Conservation (phyloP, 2,329 filamentous ascomycete genomes). For the Aureobasidium sp. region DNA sequence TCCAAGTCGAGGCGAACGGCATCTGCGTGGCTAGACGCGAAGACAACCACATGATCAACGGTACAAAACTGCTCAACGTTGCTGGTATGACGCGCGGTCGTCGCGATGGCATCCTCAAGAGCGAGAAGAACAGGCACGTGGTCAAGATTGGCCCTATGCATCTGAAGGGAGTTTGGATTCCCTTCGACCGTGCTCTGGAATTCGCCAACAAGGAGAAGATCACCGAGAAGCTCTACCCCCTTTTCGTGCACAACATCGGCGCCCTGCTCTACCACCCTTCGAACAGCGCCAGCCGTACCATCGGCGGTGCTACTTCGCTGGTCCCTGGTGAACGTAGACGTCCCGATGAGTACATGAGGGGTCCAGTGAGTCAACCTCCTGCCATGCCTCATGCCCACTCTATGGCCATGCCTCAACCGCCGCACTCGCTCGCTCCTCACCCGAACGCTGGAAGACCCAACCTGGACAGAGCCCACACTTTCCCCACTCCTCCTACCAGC, state of each 20-base stretch:
- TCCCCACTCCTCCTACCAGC: slow-evolving; percentile 88
- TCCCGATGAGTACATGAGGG: slow-evolving; percentile 53
- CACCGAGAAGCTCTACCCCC: slow-evolving; percentile 85
- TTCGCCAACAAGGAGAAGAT: slow-evolving; percentile 99
- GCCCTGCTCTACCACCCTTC: slow-evolving; percentile 88
- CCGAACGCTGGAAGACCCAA: slow-evolving; percentile 58
- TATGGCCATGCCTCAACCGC: slow-evolving; percentile 60
- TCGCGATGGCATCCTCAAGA: slow-evolving; percentile 93
- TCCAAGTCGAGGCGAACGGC: slow-evolving; percentile 92
- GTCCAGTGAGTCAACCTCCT: slow-evolving; percentile 53
- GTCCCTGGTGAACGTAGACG: slow-evolving; percentile 74
- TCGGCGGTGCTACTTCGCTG: slow-evolving; percentile 49
- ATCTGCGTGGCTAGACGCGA: slow-evolving; percentile 93
- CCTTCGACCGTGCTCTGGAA: slow-evolving; percentile 92
- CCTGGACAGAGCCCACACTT: slow-evolving; percentile 81
- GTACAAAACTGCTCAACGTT: slow-evolving; percentile 92
- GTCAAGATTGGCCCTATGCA: slow-evolving; percentile 99
- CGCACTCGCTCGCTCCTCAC: slow-evolving; percentile 56
- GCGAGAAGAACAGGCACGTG: slow-evolving; percentile 92
- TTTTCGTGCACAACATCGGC: slow-evolving; percentile 97
- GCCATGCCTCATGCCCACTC: slow-evolving; percentile 67
- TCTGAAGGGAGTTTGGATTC: slow-evolving; percentile 96
- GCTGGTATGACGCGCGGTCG: slow-evolving; percentile 96
- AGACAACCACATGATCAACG: slow-evolving; percentile 99
- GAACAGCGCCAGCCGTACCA: slow-evolving; percentile 66